These are phyloP conservation scores for Wallacemonas collosoma DNA, from an alignment of 208 protist genomes.

Conservation along the genomic window DNA sequence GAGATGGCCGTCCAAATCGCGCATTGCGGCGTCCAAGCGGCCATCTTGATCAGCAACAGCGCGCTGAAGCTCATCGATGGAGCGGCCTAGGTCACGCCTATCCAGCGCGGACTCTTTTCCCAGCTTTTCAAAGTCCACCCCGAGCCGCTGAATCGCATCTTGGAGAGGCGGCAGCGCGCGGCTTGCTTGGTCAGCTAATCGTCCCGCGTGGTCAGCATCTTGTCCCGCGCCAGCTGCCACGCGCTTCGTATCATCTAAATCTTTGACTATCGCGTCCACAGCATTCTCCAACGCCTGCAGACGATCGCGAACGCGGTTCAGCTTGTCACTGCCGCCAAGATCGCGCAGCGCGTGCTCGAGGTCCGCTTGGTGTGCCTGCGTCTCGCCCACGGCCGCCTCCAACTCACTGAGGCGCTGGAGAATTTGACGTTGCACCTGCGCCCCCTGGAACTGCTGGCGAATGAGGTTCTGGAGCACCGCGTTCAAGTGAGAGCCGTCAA, in stretches of 20 bases:
- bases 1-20: conserved; percentile 43
- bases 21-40: conserved; percentile 44
- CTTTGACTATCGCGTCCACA: conserved; percentile 35
- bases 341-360: conserved; percentile 48
- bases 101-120: conserved; percentile 40
- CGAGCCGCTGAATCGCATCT: conserved; percentile 35
- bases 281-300: conserved; percentile 54
- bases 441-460: conserved; percentile 50
- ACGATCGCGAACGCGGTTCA: conserved; percentile 40
- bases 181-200: conserved; percentile 49
- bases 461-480: conserved; percentile 67
- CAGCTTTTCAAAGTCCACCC: conserved; percentile 35
- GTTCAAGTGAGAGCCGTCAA: conserved; percentile 81
- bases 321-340: conserved; percentile 31
- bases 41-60: conserved; percentile 41
- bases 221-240: conserved; percentile 33
- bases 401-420: conserved; percentile 47
- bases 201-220: conserved; percentile 51
- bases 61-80: conserved; percentile 48
- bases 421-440: conserved; percentile 41
- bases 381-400: conserved; percentile 43
- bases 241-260: conserved; percentile 44
- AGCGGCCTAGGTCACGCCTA: conserved; percentile 36
- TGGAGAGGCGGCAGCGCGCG: conserved; percentile 33
- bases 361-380: conserved; percentile 43